Evolutionary conservation across 139 green algal genomes (phyloP), one percentile per base, ranked within the genome.

Genomic region (Desmodesmus armatus): DNA sequence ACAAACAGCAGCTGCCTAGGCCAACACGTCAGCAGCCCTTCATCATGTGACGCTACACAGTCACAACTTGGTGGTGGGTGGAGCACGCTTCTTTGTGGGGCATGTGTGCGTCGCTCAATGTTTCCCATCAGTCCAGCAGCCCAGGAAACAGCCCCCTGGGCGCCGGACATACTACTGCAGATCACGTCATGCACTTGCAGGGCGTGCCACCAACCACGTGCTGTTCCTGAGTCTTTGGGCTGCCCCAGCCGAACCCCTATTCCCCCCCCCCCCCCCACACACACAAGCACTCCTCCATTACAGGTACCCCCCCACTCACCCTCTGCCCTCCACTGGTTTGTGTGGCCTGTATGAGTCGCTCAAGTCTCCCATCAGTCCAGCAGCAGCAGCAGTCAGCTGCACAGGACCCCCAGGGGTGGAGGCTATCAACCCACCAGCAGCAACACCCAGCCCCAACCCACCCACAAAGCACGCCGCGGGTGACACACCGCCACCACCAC

Each of bases 341-440:
- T 9, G 90, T 93, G 33, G 73, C 41, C 27, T 58, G 76, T 29
- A 95, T 93, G 71, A 89, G 90, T 0, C 33, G 13, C 75, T 94
- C 88, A 78, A 95, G 27, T 91, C 82, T 3, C 80, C 69, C 0
- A 85, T 78, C 40, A 95, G 80, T 19, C 69, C 76, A 21, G 76
- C 63, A 63, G 82, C 87, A n/a, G 53, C 82, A 44, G 71, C 88
- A 25, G 60, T 93, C 62, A 89, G 81, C 65, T 94, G 88, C 78
- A 94, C 51, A 21, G 90, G 87, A 1, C 91, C 91, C 5, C 80
- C 80, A 62, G 67, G 79, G 13, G 44, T 43, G 25, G 78, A 41
- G 35, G 78, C 66, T 9, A 75, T 62, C 0, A 70, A n/a, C n/a
- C n/a, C n/a, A n/a, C n/a, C 40, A 37, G 78, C 78, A 44, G 43